Base-by-base conservation (phyloP, 345 rosid genomes). In the Nasturtium officinale region DNA sequence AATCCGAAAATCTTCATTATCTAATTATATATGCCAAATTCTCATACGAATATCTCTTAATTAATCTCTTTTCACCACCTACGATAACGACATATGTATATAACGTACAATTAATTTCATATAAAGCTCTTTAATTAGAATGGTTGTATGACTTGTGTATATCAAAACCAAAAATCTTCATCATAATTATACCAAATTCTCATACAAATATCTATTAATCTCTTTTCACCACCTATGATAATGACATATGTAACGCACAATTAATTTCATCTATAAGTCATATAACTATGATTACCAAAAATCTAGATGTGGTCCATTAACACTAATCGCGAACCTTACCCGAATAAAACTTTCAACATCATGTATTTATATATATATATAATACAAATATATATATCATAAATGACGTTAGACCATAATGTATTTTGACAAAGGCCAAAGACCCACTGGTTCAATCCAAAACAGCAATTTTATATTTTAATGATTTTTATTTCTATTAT, bases 401-500 rank as follows among this genome's bases (percentile, higher is more conserved):
- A 71, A 76, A 70, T 70, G 79, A 76, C 79, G 71, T 69, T 69
- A 76, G 65, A 61, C 68, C 74, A 70, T 20, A 30, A 61, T 76
- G 65, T 76, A 76, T 26, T 64, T 62, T 77, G 60, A 70, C 71
- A 70, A 77, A 2, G 25, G 71, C 76, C 55, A 77, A 42, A 67
- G 75, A 70, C 72, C 76, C 80, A 77, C 67, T 47, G 66, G 79
- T 70, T 77, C 67, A 26, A 57, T 56, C 66, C 71, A 17, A 77
- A 76, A 76, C 71, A 76, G 75, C 80, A 76, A 55, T 55, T 20
- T 60, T 20, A 51, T 32, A 5, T 5, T 53, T 54, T 45, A 3
- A 11, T 6, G 0, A 16, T 66, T 21, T 15, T 13, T 1, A 23
- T 5, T 53, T 18, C 18, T 46, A 9, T 60, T 21, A 55, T 3